Evolutionary conservation across 2,329 filamentous ascomycete genomes (phyloP).

Genomic region (Emydomyces testavorans): DNA sequence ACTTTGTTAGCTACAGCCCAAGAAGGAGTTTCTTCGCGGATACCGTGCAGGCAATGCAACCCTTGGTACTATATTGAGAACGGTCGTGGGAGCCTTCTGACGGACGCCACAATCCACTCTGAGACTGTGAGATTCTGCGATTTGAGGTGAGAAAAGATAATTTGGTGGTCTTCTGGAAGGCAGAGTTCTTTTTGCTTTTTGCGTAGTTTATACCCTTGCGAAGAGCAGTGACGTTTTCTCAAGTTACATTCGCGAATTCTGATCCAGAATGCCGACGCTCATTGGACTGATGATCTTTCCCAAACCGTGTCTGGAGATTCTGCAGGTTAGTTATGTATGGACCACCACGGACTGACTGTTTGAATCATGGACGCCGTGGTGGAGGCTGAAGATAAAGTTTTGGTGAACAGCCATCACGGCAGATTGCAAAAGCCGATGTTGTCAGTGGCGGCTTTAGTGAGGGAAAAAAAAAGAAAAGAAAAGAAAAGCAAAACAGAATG

Average conservation of each 20-base stretch:
- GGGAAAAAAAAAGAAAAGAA: too few relatives aligned
- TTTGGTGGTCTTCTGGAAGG: background rate
- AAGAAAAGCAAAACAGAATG: too few relatives aligned
- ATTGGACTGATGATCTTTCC: constrained; percentile 9
- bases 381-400: background rate
- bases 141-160: background rate
- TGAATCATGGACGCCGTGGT: constrained; percentile 6
- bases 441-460: background rate
- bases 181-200: background rate
- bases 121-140: background rate
- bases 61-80: constrained; percentile 9
- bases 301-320: background rate
- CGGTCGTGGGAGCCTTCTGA: background rate
- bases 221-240: background rate
- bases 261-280: background rate
- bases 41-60: background rate
- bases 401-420: background rate
- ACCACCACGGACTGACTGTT: too few relatives aligned
- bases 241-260: constrained; percentile 5
- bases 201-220: background rate
- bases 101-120: background rate
- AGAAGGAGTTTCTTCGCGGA: background rate
- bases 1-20: too few relatives aligned
- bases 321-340: too few relatives aligned
- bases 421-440: background rate